A percentile compares a stretch with the other conserved stretches of the same genome.
Evolutionary conservation across 768 basidiomycete species (phyloP).

Genomic region (Pisolithus sp.): DNA sequence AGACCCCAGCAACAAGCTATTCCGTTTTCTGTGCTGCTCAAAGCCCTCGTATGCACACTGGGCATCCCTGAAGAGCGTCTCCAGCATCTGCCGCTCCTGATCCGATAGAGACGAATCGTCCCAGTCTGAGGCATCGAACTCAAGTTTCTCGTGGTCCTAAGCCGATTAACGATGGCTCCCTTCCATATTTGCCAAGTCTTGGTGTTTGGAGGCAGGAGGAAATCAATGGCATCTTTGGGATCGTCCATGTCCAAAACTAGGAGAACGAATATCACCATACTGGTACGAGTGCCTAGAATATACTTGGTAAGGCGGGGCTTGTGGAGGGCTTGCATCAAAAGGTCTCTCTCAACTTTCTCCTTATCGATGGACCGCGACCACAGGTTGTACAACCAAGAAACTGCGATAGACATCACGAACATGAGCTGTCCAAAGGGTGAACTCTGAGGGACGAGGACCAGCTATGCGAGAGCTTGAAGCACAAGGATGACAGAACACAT

Average conservation of each 20-base stretch:
- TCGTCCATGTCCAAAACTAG: background rate
- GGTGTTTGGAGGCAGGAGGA: background rate
- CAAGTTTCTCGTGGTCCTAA: background rate
- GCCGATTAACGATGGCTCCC: background rate
- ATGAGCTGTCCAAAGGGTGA: slow-evolving; percentile 29
- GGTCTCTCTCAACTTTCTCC: slow-evolving; percentile 14
- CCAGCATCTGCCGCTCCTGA: background rate
- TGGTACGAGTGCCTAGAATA: background rate
- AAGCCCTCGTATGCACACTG: background rate
- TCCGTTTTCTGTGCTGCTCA: background rate
- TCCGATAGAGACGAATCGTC: background rate
- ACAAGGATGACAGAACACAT: slow-evolving; percentile 22
- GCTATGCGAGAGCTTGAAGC: slow-evolving; percentile 23
- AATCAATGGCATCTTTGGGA: background rate
- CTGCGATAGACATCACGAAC: slow-evolving; percentile 27
- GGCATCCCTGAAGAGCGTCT: slow-evolving; percentile 1
- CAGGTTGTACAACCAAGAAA: slow-evolving; percentile 31
- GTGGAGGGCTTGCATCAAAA: slow-evolving; percentile 2
- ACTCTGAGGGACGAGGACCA: slow-evolving; percentile 28
- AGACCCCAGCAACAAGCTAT: too few relatives aligned
- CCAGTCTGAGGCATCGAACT: background rate
- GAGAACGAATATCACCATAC: background rate
- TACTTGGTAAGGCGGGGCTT: background rate
- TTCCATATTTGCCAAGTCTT: background rate
- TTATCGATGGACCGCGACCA: slow-evolving; percentile 27